phyloP scores from a whole-genome alignment of 2,329 filamentous ascomycete genomes.

The Stagonosporopsis chrysanthemi region DNA sequence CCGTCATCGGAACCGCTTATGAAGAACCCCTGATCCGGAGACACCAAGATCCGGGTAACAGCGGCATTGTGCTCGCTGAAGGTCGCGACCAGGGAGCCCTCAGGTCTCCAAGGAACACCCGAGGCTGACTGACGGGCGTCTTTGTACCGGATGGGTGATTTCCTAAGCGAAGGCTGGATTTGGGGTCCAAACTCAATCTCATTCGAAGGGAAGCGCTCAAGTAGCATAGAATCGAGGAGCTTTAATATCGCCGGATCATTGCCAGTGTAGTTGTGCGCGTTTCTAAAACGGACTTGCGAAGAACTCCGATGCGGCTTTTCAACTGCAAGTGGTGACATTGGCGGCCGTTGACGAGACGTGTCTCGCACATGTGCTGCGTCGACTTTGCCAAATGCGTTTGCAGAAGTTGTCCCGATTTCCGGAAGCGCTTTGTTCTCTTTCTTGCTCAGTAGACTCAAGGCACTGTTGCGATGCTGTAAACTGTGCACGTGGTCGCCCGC shows the following conservation, averaged over 20 bases:
- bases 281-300: constrained; percentile 59
- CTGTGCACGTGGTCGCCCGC: constrained; percentile 45
- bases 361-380: constrained; percentile 57
- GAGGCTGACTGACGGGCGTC: constrained; percentile 57
- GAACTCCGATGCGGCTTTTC: constrained; percentile 43
- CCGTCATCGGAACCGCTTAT: constrained; percentile 93
- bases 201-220: constrained; percentile 67
- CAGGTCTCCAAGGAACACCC: constrained; percentile 79
- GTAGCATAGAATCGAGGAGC: constrained; percentile 84
- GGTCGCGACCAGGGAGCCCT: constrained; percentile 82
- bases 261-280: constrained; percentile 84
- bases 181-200: constrained; percentile 77
- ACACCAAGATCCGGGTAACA: constrained; percentile 80
- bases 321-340: constrained; percentile 40
- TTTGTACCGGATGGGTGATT: constrained; percentile 61
- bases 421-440: constrained; percentile 67
- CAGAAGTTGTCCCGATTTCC: constrained; percentile 70
- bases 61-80: constrained; percentile 87
- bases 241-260: constrained; percentile 70
- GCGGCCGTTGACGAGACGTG: constrained; percentile 38
- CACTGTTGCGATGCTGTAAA: constrained; percentile 61
- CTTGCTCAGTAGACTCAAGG: constrained; percentile 66
- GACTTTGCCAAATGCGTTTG: constrained; percentile 70
- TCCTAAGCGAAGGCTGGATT: constrained; percentile 71
- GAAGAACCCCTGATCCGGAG: constrained; percentile 94